phyloP scores from a whole-genome alignment of 306 rosid species.

The Macrotyloma uniflorum region DNA sequence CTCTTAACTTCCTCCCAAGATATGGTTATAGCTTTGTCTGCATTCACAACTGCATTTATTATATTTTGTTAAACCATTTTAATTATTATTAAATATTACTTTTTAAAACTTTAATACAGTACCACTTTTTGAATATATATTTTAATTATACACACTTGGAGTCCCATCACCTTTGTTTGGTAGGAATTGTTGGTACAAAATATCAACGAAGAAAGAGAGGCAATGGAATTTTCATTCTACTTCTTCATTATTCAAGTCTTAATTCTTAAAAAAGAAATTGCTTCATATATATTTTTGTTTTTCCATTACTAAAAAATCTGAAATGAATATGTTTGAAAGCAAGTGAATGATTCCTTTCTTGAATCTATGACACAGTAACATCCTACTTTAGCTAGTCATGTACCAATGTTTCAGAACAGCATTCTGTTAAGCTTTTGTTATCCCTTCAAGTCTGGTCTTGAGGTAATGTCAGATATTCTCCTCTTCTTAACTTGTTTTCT shows the following conservation, averaged over 20 bases:
- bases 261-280: not conserved
- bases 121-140: no score
- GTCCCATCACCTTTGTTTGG: not conserved
- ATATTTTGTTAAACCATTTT: not conserved
- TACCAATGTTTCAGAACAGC: not conserved
- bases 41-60: not conserved
- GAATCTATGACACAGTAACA: constrained; percentile 37
- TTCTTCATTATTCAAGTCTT: not conserved
- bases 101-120: not conserved
- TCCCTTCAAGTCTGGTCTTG: not conserved
- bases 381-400: constrained; percentile 1
- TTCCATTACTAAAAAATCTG: not conserved
- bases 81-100: not conserved
- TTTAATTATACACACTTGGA: no score
- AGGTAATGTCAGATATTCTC: constrained; percentile 45
- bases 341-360: constrained; percentile 53
- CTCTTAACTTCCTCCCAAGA: not conserved
- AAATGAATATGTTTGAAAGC: constrained; percentile 28
- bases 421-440: constrained; percentile 11
- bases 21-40: not conserved
- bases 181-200: not conserved
- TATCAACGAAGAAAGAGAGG: not conserved
- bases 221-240: not conserved
- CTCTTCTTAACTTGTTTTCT: constrained; percentile 1
- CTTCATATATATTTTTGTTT: no score